Evolutionary conservation across 495 filamentous ascomycete species (phyloP), one percentile per base, ranked within the genome.

Genomic region (Hypoxylon trugodes): DNA sequence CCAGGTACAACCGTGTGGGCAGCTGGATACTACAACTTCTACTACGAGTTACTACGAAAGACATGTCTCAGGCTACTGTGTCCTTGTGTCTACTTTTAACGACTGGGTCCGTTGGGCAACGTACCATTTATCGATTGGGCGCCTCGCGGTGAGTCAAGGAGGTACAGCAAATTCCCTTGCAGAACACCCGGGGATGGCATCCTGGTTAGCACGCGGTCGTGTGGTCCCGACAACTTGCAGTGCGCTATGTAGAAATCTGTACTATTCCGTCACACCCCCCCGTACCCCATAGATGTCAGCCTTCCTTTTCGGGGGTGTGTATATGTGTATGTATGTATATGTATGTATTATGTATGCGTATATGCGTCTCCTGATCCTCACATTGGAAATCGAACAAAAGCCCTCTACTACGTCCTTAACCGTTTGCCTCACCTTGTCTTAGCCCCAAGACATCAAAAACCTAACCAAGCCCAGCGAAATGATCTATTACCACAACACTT

Each of bases 391-490:
- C 45, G 13, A 60, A 62, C 64, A 66, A 57, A 53, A 66, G 35
- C 41, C 41, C 48, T 53, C 19, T 22, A 22, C 3, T n/a, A n/a
- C n/a, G n/a, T n/a, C 32, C 50, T 40, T 47, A 32, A 43, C 57
- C 49, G 64, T 67, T 67, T 67, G 64, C 64, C 64, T 67, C 64
- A 67, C 64, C 64, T 67, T 67, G 64, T 67, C 64, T 67, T 22
- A 42, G 32, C 45, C 56, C 37, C 41, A 28, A 54, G 58, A 67
- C 58, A 62, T 58, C 58, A 67, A 67, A 67, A 67, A 25, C 64
- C 58, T 62, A 50, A 36, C 16, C 53, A 42, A 53, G 53, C 64
- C 64, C 64, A 67, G 16, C 64, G 52, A 51, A 47, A 67, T 67
- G 64, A 48, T 51, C 64, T 48, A 59, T 61, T 21, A 62, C 52